These are phyloP conservation scores for Penicillium freii DNA, from an alignment of 2,329 filamentous ascomycete species.

Conservation along the genomic window DNA sequence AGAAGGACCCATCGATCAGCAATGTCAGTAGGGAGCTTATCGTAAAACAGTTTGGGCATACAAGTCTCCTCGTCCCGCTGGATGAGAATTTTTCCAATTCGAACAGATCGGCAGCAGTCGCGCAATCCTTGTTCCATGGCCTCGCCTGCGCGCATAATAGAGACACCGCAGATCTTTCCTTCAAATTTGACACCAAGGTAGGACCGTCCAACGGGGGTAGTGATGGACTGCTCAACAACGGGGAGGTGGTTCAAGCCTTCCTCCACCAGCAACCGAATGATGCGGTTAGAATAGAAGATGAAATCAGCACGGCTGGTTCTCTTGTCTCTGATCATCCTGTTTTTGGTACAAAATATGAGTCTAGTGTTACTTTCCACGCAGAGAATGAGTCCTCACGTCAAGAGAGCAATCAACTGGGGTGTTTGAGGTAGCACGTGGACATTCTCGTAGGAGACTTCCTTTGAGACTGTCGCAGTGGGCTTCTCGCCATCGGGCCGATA, in stretches of 20 bases:
- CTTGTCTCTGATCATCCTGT: constrained; percentile 91
- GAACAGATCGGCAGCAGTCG: constrained; percentile 95
- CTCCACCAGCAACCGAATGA: constrained; percentile 93
- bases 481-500: constrained; percentile 76
- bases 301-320: constrained; percentile 90
- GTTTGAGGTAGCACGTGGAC: constrained; percentile 89
- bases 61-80: constrained; percentile 95
- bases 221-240: constrained; percentile 82
- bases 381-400: constrained; percentile 70
- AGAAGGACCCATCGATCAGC: constrained; percentile 87
- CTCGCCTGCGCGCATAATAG: constrained; percentile 96
- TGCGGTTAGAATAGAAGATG: constrained; percentile 98
- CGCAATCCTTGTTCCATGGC: constrained; percentile 97
- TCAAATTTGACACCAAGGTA: constrained; percentile 94
- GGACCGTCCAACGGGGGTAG: constrained; percentile 80
- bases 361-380: constrained; percentile 2
- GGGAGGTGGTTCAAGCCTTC: constrained; percentile 96
- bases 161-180: constrained; percentile 97
- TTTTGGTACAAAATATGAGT: constrained; percentile 13
- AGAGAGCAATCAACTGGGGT: constrained; percentile 90
- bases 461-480: constrained; percentile 85
- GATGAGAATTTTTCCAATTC: constrained; percentile 97
- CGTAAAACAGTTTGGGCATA: constrained; percentile 91
- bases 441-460: constrained; percentile 75
- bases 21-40: constrained; percentile 95